These are phyloP conservation scores for Pleurotus eryngii DNA, from an alignment of 768 basidiomycete genomes.

Conservation along the genomic window DNA sequence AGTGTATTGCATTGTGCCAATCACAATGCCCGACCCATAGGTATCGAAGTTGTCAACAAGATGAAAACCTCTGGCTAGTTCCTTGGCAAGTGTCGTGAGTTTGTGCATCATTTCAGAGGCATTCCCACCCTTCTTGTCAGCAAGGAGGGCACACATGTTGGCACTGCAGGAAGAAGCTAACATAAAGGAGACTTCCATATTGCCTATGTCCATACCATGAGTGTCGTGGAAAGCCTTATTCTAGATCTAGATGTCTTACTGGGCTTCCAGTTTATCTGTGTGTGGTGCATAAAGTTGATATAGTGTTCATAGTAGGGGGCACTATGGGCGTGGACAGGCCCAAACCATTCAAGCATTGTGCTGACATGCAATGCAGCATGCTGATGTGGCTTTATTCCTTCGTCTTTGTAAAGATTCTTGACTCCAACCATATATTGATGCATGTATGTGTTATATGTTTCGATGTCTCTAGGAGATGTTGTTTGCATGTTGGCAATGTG, in stretches of 20 bases:
- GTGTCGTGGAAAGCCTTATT: no score
- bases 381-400: conserved; percentile 15
- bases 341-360: conserved; percentile 15
- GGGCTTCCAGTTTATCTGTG: conserved; percentile 18
- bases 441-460: conserved; percentile 17
- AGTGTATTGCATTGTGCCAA: neutral
- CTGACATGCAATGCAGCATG: conserved; percentile 21
- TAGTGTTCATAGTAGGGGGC: conserved; percentile 26
- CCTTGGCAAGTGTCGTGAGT: conserved; percentile 10
- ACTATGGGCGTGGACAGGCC: conserved; percentile 23
- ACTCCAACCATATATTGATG: conserved; percentile 14
- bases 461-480: conserved; percentile 15
- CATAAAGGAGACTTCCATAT: conserved; percentile 16
- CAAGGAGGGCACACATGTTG: conserved; percentile 13
- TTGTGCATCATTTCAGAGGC: conserved; percentile 4
- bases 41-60: conserved; percentile 8
- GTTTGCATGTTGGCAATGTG: conserved; percentile 17
- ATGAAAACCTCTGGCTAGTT: conserved; percentile 14
- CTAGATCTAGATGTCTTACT: conserved; percentile 8
- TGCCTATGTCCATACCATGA: conserved; percentile 4
- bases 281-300: conserved; percentile 19
- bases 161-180: conserved; percentile 1
- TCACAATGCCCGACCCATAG: neutral
- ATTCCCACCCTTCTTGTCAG: conserved; percentile 3
- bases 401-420: conserved; percentile 13